Percentiles rank a stretch among this genome's conserved stretches.
Evolutionary conservation across 257 asterid genomes (phyloP).

Genomic region (Knoxia roxburghii): DNA sequence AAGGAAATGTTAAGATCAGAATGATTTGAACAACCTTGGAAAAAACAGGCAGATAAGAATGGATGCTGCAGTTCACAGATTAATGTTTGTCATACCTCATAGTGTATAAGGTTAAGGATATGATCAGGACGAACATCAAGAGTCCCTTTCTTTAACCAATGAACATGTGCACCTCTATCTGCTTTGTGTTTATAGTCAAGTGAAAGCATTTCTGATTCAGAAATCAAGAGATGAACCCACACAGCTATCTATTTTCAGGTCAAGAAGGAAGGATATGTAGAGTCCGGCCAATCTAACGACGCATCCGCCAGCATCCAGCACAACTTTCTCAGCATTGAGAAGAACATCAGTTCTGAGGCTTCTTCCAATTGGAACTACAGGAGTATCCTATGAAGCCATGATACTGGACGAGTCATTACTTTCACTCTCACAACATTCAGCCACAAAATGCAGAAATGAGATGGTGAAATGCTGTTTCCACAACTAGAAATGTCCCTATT

Average conservation of each 20-base stretch:
- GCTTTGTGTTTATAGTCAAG: conserved; percentile 69
- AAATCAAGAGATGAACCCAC: conserved; percentile 1
- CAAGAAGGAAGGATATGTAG: conserved; percentile 69
- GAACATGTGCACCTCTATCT: conserved; percentile 83
- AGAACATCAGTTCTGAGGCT: conserved; percentile 87
- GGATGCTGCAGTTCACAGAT: background rate
- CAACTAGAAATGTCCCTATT: background rate
- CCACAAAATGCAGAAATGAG: background rate
- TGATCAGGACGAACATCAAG: conserved; percentile 80
- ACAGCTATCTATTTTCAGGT: background rate
- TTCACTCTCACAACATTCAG: background rate
- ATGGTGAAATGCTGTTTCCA: too few relatives aligned
- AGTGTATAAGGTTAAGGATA: conserved; percentile 84
- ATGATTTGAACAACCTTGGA: conserved; percentile 1
- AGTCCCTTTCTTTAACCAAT: conserved; percentile 82
- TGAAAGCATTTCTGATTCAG: conserved; percentile 6
- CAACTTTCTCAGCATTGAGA: conserved; percentile 74
- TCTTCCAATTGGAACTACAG: conserved; percentile 76
- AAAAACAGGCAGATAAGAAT: background rate
- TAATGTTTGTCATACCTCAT: conserved; percentile 51
- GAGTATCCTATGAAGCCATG: conserved; percentile 53
- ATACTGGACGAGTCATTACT: conserved; percentile 12
- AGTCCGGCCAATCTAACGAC: conserved; percentile 96
- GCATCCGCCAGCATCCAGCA: conserved; percentile 76
- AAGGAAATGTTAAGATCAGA: background rate